Base-by-base conservation (phyloP, 2,329 filamentous ascomycete genomes). In the Thielaviopsis musarum region DNA sequence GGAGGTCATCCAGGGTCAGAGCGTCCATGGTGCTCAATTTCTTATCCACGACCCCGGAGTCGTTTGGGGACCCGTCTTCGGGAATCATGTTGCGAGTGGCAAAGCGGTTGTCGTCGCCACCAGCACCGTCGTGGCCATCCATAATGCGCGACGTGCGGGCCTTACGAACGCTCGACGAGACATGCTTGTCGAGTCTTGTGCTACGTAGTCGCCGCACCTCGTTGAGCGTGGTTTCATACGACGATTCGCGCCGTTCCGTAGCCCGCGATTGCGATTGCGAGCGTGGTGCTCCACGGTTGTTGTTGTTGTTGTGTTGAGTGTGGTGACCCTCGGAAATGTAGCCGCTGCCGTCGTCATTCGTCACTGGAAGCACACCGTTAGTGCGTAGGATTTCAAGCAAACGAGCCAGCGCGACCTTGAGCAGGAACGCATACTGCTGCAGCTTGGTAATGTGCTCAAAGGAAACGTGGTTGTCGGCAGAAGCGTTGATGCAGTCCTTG, bases 201-300 rank as follows among this genome's bases (percentile, higher is more conserved):
- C 93, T 97, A 64, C 91, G 84, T 61, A 98, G 73, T 63, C 93
- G 82, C 66, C 90, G 85, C 68, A 98, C 93, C 71, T 98, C 93
- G 65, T 93, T 94, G 65, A 98, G 84, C 54, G 91, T 95, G 72
- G 91, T 94, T 73, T 97, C 91, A 69, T 97, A 93, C 28, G 87
- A 89, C 57, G 87, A 88, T 66, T 84, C 80, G 64, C 83, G 79
- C 62, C 79, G 78, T 52, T 68, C 70, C 56, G 61, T 77, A 71
- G 63, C 79, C 24, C 82, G 85, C 52, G 81, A 81, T 68, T 85
- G 85, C 1, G 85, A 88, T 66, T 85, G 88, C 19, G 89, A 90
- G 59, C 87, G 79, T 19, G 80, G 81, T 64, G 88, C 85, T 7
- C 83, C 55, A 17, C 54, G 52, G 49, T 49, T 49, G 24, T 56